Base-by-base conservation (phyloP, 177 flowering plant species). In the Vitis hybrid region DNA sequence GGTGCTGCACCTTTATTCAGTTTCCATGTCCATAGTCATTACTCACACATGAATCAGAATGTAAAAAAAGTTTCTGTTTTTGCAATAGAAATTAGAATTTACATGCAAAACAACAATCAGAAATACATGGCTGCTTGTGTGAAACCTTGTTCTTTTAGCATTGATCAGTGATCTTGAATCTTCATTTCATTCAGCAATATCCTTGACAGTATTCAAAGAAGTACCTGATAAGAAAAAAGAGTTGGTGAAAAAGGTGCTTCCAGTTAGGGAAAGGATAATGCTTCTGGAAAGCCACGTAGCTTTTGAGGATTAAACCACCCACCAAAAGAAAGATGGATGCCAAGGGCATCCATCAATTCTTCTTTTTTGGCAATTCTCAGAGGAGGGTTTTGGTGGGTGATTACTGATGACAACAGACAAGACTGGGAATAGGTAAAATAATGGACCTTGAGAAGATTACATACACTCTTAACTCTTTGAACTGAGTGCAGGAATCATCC, bases 401-500 rank as follows among this genome's bases (percentile, higher is more conserved):
- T 24, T n/a, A 35, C 51, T 4, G 18, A n/a, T 11, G 0, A 20
- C 8, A 14, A 15, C 18, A 54, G 57, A 54, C 0, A 54, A 54
- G 17, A 54, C n/a, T 58, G 6, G 46, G 32, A 60, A 21, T 9
- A 57, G 58, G 21, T 27, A 7, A 27, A 27, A 14, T 2, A 64
- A 49, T 49, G 20, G 21, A 68, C 55, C 1, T 14, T 17, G 50
- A 55, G 57, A 71, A 35, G 35, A 5, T 69, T 70, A 68, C 82
- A 41, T 59, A 51, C 52, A 55, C 14, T 49, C 53, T 27, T 58
- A 71, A 21, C 58, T 21, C 61, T 35, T 27, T 50, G 10, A 54
- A 58, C 12, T 49, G 24, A 21, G 66, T 49, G 51, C 27, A 3
- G 14, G 72, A 58, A 60, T 84, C 77, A 83, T 55, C 62, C 70